Conservation (phyloP, 1,284 basidiomycete species). For the Tilletia caries region DNA sequence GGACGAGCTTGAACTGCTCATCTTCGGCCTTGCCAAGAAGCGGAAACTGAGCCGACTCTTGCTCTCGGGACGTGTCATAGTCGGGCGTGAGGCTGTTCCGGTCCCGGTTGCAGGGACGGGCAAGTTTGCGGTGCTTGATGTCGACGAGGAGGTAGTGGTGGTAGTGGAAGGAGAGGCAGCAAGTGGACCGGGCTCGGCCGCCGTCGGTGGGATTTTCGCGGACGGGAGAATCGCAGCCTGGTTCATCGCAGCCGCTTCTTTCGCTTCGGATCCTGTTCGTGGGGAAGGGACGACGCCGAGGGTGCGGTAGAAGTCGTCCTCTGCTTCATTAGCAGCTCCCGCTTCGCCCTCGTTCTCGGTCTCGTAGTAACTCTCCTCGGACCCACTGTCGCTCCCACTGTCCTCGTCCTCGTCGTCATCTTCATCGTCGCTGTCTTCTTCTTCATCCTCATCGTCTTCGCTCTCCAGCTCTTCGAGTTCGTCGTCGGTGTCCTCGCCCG, state of each 20-base stretch:
- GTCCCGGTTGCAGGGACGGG: not conserved
- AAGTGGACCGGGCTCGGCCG: not conserved
- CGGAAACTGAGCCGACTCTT: conserved; percentile 4
- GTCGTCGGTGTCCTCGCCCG: conserved; percentile 24
- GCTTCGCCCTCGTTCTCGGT: not conserved
- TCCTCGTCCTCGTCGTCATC: conserved; percentile 25
- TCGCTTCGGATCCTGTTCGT: not conserved
- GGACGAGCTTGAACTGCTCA: not conserved
- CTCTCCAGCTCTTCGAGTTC: conserved; percentile 15
- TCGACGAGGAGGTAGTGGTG: not conserved
- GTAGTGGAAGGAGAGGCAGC: not conserved
- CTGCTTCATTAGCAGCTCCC: not conserved
- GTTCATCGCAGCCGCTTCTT: not conserved
- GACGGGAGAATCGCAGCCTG: not conserved
- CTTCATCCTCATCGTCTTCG: conserved; percentile 14
- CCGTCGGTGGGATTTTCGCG: not conserved
- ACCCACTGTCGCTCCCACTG: not conserved
- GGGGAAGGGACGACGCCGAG: not conserved
- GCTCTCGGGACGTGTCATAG: not conserved
- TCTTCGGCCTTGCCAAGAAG: not conserved
- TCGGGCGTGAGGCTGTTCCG: not conserved
- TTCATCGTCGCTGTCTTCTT: conserved; percentile 6
- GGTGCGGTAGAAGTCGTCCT: conserved; percentile 21
- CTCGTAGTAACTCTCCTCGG: conserved; percentile 5
- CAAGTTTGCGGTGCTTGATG: not conserved